Evolutionary conservation across 192 early-diverging fungal species (phyloP), one percentile per base, ranked within the genome.

Genomic region (Mortierella claussenii): DNA sequence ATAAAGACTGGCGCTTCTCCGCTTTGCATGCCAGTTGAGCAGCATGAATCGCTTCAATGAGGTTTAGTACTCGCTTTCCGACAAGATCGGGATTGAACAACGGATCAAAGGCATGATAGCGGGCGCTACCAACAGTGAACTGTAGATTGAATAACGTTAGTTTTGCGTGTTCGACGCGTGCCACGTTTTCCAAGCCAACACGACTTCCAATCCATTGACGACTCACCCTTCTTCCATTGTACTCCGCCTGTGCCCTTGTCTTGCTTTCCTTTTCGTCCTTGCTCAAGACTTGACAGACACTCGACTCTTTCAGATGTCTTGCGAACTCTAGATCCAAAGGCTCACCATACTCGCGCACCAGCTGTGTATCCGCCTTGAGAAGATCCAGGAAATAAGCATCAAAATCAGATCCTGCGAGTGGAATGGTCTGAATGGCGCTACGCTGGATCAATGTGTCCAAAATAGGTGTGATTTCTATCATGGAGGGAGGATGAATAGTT

Each of bases 1-100:
- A 97, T 47, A 97, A 79, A 42, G 79, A 65, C n/a, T 86, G 81
- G 27, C 96, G 88, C 53, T 89, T 92, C 46, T 94, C 94, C 1
- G 87, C 65, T 65, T 91, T 88, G 82, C 95, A 86, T 36, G 63
- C 78, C 28, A 86, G 81, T 21, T 92, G 84, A 2, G 88, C 82
- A 26, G 88, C 80, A 56, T 90, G 85, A 45, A 94, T 86, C 7
- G 88, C 85, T 33, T 94, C 90, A 0, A 81, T 67, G 51, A 93
- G 42, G 55, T 81, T 66, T 44, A 86, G 43, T 44, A 59, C 30
- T 48, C 78, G 54, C 28, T 81, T 60, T 15, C 76, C 78, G 28
- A 82, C 58, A n/a, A 87, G 60, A 20, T 68, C 55, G 0, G 97
- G 90, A 31, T 88, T 71, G 65, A 97, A 93, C 12, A 99, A 79